Evolutionary conservation across 2,329 filamentous ascomycete genomes (phyloP).

Genomic region (Penicillium sp.): DNA sequence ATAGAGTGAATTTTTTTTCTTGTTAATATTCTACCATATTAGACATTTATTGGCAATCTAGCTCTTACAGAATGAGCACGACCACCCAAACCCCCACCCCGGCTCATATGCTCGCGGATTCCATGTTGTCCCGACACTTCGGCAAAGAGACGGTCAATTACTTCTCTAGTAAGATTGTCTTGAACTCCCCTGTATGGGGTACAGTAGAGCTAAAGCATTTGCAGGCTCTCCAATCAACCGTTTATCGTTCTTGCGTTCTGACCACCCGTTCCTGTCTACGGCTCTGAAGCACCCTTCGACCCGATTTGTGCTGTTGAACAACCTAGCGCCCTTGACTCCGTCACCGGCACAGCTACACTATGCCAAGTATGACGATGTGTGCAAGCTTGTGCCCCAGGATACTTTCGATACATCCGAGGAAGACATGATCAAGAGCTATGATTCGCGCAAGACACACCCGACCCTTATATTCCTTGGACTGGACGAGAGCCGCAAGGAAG

Average conservation of each 20-base stretch:
- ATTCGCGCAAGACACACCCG: slow-evolving; percentile 67
- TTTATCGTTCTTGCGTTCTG: slow-evolving; percentile 50
- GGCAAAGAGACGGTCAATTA: slow-evolving; percentile 54
- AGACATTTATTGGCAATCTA: background rate
- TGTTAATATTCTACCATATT: background rate
- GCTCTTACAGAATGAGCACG: slow-evolving; percentile 29
- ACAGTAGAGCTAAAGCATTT: background rate
- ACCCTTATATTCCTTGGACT: slow-evolving; percentile 83
- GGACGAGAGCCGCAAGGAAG: slow-evolving; percentile 61
- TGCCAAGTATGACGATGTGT: slow-evolving; percentile 67
- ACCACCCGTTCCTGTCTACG: slow-evolving; percentile 49
- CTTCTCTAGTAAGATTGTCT: slow-evolving; percentile 46
- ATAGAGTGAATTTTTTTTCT: background rate
- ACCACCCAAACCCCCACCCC: slow-evolving; percentile 54
- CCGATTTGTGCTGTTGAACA: slow-evolving; percentile 73
- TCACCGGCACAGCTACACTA: slow-evolving; percentile 64
- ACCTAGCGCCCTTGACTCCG: slow-evolving; percentile 71
- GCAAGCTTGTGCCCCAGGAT: slow-evolving; percentile 67
- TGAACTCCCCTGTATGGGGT: background rate
- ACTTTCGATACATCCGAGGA: slow-evolving; percentile 72
- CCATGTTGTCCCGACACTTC: slow-evolving; percentile 52
- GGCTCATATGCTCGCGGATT: slow-evolving; percentile 59
- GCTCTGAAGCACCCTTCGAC: slow-evolving; percentile 50
- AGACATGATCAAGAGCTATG: slow-evolving; percentile 69
- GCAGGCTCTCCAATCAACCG: slow-evolving; percentile 52